A percentile compares a stretch with the other conserved stretches of the same genome.
These are phyloP conservation scores for Pseudoscleropodium purum DNA, from an alignment of 225 moss, liverwort and hornwort species.

Conservation along the genomic window DNA sequence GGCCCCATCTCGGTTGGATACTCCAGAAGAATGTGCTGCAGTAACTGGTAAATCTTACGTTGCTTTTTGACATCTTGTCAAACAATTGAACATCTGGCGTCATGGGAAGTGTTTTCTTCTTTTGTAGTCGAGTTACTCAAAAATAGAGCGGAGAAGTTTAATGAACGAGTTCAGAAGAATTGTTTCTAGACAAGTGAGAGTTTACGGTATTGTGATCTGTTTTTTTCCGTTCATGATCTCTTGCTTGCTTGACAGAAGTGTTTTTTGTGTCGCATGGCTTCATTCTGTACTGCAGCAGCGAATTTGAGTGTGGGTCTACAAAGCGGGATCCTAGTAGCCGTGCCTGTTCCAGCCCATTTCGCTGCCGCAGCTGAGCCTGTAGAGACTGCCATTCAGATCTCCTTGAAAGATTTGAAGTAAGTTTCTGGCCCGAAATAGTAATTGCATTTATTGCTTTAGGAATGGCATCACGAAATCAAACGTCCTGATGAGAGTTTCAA, in stretches of 20 bases:
- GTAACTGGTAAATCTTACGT: conserved; percentile 33
- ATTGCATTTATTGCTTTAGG: neutral
- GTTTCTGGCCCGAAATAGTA: neutral
- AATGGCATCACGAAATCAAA: neutral
- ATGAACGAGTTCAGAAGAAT: neutral
- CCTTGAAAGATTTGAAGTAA: conserved; percentile 67
- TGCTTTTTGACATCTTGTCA: neutral
- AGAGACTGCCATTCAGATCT: conserved; percentile 61
- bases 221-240: neutral
- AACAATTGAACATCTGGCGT: neutral
- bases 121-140: neutral
- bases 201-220: neutral
- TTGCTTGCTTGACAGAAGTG: neutral
- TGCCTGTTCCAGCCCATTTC: conserved; percentile 66
- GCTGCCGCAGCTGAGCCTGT: conserved; percentile 67
- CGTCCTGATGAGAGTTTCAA: neutral
- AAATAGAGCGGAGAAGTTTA: neutral
- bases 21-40: conserved; percentile 84
- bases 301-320: conserved; percentile 61
- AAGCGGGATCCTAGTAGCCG: conserved; percentile 79
- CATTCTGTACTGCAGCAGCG: conserved; percentile 26
- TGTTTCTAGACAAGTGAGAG: neutral
- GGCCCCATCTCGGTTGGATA: conserved; percentile 74
- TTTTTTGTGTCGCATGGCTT: neutral
- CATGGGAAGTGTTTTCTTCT: neutral